These are phyloP conservation scores for Candida morakotiae DNA, from an alignment of 805 yeast species.

Conservation along the genomic window DNA sequence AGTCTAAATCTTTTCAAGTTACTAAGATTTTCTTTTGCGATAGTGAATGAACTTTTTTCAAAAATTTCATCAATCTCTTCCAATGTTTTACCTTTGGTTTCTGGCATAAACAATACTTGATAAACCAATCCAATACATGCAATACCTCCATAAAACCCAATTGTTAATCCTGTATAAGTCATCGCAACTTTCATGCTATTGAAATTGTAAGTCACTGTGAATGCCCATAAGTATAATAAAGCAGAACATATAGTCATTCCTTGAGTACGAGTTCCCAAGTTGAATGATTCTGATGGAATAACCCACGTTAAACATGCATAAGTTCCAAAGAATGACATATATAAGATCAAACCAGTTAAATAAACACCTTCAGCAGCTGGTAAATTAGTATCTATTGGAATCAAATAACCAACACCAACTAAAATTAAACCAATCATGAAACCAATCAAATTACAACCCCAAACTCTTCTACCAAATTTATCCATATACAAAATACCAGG, in stretches of 20 bases:
- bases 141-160: slow-evolving; percentile 68
- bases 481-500: slow-evolving; percentile 63
- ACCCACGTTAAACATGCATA: slow-evolving; percentile 70
- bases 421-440: slow-evolving; percentile 58
- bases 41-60: slow-evolving; percentile 40
- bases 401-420: slow-evolving; percentile 54
- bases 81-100: slow-evolving; percentile 66
- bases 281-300: slow-evolving; percentile 61
- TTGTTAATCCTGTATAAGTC: slow-evolving; percentile 58
- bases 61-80: slow-evolving; percentile 70
- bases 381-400: slow-evolving; percentile 32
- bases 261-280: slow-evolving; percentile 53
- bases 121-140: slow-evolving; percentile 54
- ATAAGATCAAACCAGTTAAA: slow-evolving; percentile 57
- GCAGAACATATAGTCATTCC: slow-evolving; percentile 63
- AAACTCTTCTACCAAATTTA: slow-evolving; percentile 51
- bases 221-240: slow-evolving; percentile 56
- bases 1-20: slow-evolving; percentile 18
- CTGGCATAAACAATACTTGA: slow-evolving; percentile 59
- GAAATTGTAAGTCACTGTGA: slow-evolving; percentile 63
- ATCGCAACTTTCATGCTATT: slow-evolving; percentile 50
- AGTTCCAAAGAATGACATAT: slow-evolving; percentile 64
- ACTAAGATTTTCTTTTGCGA: slow-evolving; percentile 32
- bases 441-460: slow-evolving; percentile 57
- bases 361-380: slow-evolving; percentile 56